Base-by-base conservation (phyloP, 768 basidiomycete genomes). In the Phylloporus scabripes region DNA sequence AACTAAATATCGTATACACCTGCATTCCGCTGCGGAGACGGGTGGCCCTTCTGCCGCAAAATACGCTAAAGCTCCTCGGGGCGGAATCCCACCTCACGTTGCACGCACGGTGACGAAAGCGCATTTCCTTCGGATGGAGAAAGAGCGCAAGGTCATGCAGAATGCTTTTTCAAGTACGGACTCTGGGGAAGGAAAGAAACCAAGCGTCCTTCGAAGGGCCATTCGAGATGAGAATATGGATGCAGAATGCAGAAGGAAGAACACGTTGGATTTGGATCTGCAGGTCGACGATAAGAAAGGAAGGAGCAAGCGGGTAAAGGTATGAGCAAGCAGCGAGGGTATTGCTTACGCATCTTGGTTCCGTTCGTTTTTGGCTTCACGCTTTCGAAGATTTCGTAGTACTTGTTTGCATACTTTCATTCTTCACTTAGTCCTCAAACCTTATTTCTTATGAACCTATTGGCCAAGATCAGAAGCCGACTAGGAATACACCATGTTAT, bases 211-310 rank as follows among this genome's bases (percentile, higher is more conserved):
- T n/a, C 52, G 46, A 32, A 46, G 38, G 24, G 5, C 17, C 18
- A 23, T 12, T 32, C 54, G 39, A 29, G 42, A 5, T 9, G 17
- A 29, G 23, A 20, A 60, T 45, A 38, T 24, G 3, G 15, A 37
- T 5, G 32, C 49, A 5, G 18, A 44, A 9, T 31, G 17, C 4
- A 42, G 21, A 12, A 36, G 45, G 15, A 53, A 54, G 51, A 42
- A 73, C 71, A 46, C 77, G 74, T 57, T 73, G 77, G 38, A 86
- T 82, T 57, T 73, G 77, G 38, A 86, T 82, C 56, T 83, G 88
- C 70, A 86, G 82, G 44, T 85, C 92, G 83, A 82, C 81, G n/a
- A 81, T 81, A 45, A 93, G 92, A 72, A 42, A 23, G 34, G 41
- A 23, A 55, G 56, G 24, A 9, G 33, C n/a, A 65, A 60, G 56